These are phyloP conservation scores for Exophiala sideris DNA, from an alignment of 2,329 filamentous ascomycete species.

Conservation along the genomic window DNA sequence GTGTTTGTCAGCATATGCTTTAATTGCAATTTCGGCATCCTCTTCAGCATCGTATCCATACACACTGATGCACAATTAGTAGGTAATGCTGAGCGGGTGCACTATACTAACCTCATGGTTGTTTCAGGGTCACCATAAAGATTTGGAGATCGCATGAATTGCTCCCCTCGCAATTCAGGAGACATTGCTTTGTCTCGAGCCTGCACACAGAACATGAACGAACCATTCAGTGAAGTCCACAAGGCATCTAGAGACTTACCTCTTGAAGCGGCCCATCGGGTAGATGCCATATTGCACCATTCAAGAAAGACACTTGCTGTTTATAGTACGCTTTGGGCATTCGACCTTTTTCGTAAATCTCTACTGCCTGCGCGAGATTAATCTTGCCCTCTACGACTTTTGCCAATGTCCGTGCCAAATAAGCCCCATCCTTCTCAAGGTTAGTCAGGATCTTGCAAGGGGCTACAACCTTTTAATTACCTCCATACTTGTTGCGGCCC, in stretches of 20 bases:
- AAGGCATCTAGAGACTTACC: constrained; percentile 7
- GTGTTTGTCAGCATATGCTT: constrained; percentile 9
- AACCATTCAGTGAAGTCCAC: not conserved
- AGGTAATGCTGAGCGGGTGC: not conserved
- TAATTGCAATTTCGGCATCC: constrained; percentile 21
- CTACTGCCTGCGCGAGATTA: constrained; percentile 34
- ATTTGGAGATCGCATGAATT: constrained; percentile 30
- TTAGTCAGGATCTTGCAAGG: too few species aligned
- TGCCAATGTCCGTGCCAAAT: constrained; percentile 37
- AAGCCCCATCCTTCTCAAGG: constrained; percentile 36
- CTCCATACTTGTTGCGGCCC: constrained; percentile 44
- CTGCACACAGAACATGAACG: not conserved
- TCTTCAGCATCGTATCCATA: constrained; percentile 22
- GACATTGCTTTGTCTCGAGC: constrained; percentile 14
- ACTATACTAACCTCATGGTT: constrained; percentile 8
- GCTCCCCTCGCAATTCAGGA: constrained; percentile 25
- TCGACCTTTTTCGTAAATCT: constrained; percentile 39
- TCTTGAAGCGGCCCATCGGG: constrained; percentile 19
- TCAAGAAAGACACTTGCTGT: constrained; percentile 12
- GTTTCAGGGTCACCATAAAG: constrained; percentile 31
- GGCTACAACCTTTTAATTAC: too few species aligned
- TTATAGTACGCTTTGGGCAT: constrained; percentile 40
- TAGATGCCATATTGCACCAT: constrained; percentile 1
- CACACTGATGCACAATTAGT: constrained; percentile 7
- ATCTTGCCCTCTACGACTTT: constrained; percentile 35